Base-by-base conservation (phyloP, 2,329 filamentous ascomycete species). In the Hypoxylon sp. region DNA sequence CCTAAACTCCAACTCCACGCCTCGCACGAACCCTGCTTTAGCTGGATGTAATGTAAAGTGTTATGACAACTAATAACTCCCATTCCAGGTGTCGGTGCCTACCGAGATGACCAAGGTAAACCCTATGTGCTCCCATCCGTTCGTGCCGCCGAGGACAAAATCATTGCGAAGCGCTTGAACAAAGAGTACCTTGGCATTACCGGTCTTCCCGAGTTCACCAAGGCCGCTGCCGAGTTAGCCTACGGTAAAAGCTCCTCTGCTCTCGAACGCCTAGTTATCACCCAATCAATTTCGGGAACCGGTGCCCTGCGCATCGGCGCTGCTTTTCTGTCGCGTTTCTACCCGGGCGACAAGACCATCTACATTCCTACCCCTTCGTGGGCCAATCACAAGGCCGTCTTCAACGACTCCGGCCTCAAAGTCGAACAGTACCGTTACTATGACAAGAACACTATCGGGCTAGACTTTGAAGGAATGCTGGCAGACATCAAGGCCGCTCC, bases 171-270 rank as follows among this genome's bases (percentile, higher is more conserved):
- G 71, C 87, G 88, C 75, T 80, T 96, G 76, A 96, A 98, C 88
- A 97, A 98, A 87, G 96, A 98, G 83, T 98, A 98, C 81, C 93
- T 95, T 71, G 94, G 93, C 80, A 99, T 99, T 83, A 98, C 96
- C 50, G 96, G 96, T 85, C 88, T 98, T 47, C 93, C 94, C 71
- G 88, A 94, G 75, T 97, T 99, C 87, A 96, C 94, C 81, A 92
- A 92, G 79, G 92, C 94, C 71, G 95, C 96, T 64, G 94, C 94
- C 71, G 84, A 92, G 78, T 90, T 99, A 65, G 96, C 96, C 76
- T 98, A 97, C 81, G 95, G 95, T 71, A 80, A 88, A 75, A 89
- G 92, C 82, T 96, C 91, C 67, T 81, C 90, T 46, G 90, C 90
- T 73, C 87, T 98, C 79, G 83, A 86, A 75, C 91, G 94, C 76